phyloP scores from a whole-genome alignment of 257 asterid species.

The Solanum medicagineum region DNA sequence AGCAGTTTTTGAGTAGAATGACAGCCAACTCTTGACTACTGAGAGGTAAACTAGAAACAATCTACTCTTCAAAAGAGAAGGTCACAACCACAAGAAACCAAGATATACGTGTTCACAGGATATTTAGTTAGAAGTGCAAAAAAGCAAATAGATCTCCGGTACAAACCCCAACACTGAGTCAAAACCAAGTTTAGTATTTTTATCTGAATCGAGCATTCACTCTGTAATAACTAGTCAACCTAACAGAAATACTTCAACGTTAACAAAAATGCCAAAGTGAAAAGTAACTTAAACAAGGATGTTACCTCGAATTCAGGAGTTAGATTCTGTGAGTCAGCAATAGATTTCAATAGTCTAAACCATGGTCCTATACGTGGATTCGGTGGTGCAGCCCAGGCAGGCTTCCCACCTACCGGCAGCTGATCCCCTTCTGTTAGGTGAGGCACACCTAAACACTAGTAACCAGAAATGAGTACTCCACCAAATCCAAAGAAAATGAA shows the following conservation, averaged over 20 bases:
- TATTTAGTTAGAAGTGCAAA: background rate
- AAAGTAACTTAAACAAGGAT: background rate
- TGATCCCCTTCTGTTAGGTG: constrained; percentile 19
- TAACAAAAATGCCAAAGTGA: background rate
- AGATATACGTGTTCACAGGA: background rate
- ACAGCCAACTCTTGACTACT: background rate
- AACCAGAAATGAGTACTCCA: background rate
- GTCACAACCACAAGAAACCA: background rate
- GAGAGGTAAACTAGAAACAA: background rate
- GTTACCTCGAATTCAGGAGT: constrained; percentile 24
- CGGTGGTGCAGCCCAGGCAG: constrained; percentile 34
- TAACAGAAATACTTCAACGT: background rate
- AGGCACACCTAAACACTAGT: constrained; percentile 17
- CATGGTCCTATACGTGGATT: constrained; percentile 28
- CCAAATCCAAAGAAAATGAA: background rate
- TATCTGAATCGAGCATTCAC: background rate
- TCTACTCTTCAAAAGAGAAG: background rate
- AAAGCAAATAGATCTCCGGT: background rate
- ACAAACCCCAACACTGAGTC: background rate
- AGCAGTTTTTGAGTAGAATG: background rate
- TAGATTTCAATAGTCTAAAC: constrained; percentile 19
- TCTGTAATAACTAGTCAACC: background rate
- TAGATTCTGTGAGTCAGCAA: constrained; percentile 17
- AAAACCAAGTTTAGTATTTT: background rate
- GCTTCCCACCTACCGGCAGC: constrained; percentile 19